Evolutionary conservation across 495 filamentous ascomycete species (phyloP).

Genomic region (Talaromyces trachyspermus): DNA sequence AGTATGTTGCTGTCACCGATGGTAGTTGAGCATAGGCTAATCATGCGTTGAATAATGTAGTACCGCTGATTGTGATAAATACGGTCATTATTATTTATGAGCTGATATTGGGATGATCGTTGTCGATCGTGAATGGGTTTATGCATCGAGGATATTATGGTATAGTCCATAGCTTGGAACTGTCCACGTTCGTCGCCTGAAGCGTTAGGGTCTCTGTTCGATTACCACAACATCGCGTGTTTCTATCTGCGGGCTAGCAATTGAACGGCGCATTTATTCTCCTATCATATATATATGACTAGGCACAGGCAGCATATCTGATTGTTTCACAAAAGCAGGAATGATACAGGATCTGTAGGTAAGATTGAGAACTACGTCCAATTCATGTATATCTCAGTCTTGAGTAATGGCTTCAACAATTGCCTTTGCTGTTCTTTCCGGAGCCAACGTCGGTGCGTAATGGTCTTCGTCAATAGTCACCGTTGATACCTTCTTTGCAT

Average conservation of each 20-base stretch:
- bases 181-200: too few species aligned
- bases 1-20: conserved; percentile 51
- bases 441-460: background rate
- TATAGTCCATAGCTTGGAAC: too few species aligned
- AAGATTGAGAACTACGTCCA: background rate
- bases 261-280: too few species aligned
- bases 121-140: background rate
- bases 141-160: too few species aligned
- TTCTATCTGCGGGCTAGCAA: too few species aligned
- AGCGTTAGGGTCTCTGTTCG: too few species aligned
- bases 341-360: too few species aligned
- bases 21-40: conserved; percentile 7
- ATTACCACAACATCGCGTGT: too few species aligned
- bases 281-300: too few species aligned
- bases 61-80: conserved; percentile 91
- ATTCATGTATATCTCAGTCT: background rate
- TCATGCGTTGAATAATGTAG: conserved; percentile 33
- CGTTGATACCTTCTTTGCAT: conserved; percentile 5
- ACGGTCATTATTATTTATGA: conserved; percentile 85
- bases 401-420: conserved; percentile 2
- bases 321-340: too few species aligned
- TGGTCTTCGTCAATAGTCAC: conserved; percentile 1
- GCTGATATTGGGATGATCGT: conserved; percentile 69
- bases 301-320: too few species aligned
- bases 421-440: background rate